phyloP scores from a whole-genome alignment of 495 filamentous ascomycete genomes.

The Neurospora terricola region DNA sequence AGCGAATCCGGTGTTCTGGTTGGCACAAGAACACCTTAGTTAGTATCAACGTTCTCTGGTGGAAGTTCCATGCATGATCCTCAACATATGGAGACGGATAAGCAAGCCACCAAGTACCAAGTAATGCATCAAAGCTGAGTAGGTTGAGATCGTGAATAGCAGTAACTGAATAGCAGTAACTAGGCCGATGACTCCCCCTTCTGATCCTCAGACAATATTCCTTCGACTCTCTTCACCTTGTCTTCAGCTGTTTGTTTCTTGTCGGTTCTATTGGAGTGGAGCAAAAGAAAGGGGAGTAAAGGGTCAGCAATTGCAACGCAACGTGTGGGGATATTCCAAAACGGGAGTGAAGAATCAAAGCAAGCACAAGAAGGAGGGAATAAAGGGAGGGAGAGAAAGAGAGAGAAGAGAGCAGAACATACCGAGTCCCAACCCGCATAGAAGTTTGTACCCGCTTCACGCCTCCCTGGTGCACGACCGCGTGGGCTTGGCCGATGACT shows the following conservation, averaged over 20 bases:
- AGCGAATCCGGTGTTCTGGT: background rate
- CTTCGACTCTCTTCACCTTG: constrained; percentile 37
- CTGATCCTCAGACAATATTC: constrained; percentile 23
- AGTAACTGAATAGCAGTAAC: background rate
- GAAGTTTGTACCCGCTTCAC: constrained; percentile 78
- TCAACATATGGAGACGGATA: background rate
- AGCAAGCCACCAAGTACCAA: background rate
- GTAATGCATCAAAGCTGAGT: background rate
- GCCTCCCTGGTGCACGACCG: constrained; percentile 70
- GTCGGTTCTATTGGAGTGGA: constrained; percentile 28
- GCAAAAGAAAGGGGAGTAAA: background rate
- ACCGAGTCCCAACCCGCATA: constrained; percentile 81
- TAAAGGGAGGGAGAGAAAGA: background rate
- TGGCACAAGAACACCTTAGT: too few relatives aligned
- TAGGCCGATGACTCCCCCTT: background rate
- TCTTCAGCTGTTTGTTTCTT: constrained; percentile 38
- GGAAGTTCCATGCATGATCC: background rate
- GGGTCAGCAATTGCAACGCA: background rate
- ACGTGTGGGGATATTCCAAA: background rate
- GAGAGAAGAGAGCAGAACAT: constrained; percentile 10
- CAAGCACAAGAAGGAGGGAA: background rate
- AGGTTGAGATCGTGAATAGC: background rate
- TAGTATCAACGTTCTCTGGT: background rate
- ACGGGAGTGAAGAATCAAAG: background rate
- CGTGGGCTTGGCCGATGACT: constrained; percentile 85